phyloP scores from a whole-genome alignment of 2,329 filamentous ascomycete species.

The Botrytis byssoidea region DNA sequence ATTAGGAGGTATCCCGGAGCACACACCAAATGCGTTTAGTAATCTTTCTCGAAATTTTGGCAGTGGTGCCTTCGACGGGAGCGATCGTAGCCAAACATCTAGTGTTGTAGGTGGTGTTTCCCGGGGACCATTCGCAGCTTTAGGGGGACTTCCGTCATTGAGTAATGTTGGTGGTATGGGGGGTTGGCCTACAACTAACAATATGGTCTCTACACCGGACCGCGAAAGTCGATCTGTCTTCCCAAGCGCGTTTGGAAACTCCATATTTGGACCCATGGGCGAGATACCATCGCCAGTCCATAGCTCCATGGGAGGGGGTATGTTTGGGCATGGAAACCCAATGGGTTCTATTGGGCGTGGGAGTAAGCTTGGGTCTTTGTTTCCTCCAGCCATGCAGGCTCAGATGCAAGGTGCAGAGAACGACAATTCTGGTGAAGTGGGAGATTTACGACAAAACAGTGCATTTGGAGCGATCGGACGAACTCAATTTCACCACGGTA shows the following conservation, averaged over 20 bases:
- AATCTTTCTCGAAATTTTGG: constrained; percentile 52
- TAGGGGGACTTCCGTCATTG: constrained; percentile 60
- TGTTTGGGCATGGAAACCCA: constrained; percentile 65
- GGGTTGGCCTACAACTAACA: constrained; percentile 50
- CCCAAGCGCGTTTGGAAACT: constrained; percentile 68
- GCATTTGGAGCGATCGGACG: constrained; percentile 68
- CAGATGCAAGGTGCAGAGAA: constrained; percentile 79
- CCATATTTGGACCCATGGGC: constrained; percentile 72
- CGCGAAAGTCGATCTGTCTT: constrained; percentile 56
- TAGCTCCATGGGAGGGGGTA: constrained; percentile 62
- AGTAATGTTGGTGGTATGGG: constrained; percentile 48
- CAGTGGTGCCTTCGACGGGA: constrained; percentile 54
- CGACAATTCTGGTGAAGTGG: constrained; percentile 55
- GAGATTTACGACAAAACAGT: constrained; percentile 60
- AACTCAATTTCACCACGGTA: constrained; percentile 56
- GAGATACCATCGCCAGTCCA: constrained; percentile 70
- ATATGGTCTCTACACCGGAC: constrained; percentile 66
- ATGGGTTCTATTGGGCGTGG: constrained; percentile 61
- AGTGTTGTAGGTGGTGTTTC: constrained; percentile 65
- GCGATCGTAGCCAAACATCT: constrained; percentile 90
- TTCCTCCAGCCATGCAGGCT: constrained; percentile 85
- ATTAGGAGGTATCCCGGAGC: constrained; percentile 53
- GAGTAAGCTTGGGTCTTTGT: constrained; percentile 83
- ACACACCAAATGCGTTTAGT: constrained; percentile 53
- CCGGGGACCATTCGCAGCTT: constrained; percentile 62